Evolutionary conservation across 2,329 filamentous ascomycete genomes (phyloP).

Genomic region (Podosphaera fusca): DNA sequence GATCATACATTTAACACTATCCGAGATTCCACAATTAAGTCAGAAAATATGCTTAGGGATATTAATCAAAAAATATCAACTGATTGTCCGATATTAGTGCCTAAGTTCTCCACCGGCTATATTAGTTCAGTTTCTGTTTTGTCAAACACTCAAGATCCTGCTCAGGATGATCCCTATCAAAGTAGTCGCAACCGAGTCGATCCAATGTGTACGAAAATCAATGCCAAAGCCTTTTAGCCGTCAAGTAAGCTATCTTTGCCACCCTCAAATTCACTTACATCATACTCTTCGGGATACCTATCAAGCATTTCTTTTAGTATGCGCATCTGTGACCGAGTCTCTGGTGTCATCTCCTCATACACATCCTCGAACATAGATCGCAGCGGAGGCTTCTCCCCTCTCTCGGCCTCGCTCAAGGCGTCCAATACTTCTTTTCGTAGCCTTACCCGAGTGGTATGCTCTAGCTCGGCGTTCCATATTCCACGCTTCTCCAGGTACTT

Average conservation of each 20-base stretch:
- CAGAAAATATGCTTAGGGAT: too few species aligned
- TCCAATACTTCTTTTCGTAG: slow-evolving; percentile 55
- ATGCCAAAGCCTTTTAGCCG: slow-evolving; percentile 1
- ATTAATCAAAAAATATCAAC: too few species aligned
- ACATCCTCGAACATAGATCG: slow-evolving; percentile 62
- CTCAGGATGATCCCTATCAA: too few species aligned
- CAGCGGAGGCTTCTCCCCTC: slow-evolving; percentile 55
- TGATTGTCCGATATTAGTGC: too few species aligned
- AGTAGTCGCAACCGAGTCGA: too few species aligned
- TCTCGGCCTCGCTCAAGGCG: slow-evolving; percentile 67
- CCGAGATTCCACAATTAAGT: too few species aligned
- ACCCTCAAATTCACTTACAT: slow-evolving; percentile 52
- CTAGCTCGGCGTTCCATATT: slow-evolving; percentile 66
- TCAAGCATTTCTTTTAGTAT: slow-evolving; percentile 58
- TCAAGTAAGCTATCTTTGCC: slow-evolving; percentile 22
- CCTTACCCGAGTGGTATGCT: slow-evolving; percentile 44
- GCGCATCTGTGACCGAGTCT: slow-evolving; percentile 50
- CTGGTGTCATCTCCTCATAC: slow-evolving; percentile 69
- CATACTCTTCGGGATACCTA: slow-evolving; percentile 81
- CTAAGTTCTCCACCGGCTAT: too few species aligned
- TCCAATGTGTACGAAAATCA: too few species aligned
- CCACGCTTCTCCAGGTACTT: slow-evolving; percentile 77
- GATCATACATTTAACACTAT: too few species aligned
- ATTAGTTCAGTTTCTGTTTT: too few species aligned
- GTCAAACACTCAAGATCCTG: too few species aligned